Base-by-base conservation (phyloP, 768 basidiomycete genomes). In the Inosperma sp. region DNA sequence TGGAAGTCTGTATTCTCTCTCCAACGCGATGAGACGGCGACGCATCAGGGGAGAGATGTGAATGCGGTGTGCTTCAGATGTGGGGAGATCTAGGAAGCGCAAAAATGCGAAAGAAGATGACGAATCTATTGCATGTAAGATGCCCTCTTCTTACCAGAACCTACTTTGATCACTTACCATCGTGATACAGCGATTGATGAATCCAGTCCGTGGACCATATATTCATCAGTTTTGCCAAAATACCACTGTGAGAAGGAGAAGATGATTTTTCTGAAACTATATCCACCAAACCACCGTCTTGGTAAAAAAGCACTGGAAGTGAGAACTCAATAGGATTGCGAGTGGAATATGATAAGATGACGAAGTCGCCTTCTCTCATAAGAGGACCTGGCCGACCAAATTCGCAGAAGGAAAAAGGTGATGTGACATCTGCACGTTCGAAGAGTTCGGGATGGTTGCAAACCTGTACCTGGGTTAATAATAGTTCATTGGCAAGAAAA, bases 371-470 rank as follows among this genome's bases (percentile, higher is more conserved):
- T 71, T 98, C 91, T 29, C 95, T 83, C 45, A 79, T 76, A n/a
- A 94, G 68, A 13, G 86, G 84, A 7, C 87, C 88, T 4, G 93
- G 84, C 44, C 79, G 81, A 35, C 86, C 89, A 64, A 88, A 95
- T 17, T 76, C 72, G 40, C 85, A 82, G 65, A 98, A 96, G 2
- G 94, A 88, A 65, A 90, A 91, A 1, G 96, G 94, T 0, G 94
- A 88, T 8, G 87, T 78, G 34, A 99, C 94, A 65, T 98, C 96
- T 22, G 94, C 94, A 13, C 96, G 83, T 65, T 98, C 93, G 65
- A 99, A 99, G 23, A 99, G 78, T 65, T 98, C 95, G 0, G 96
- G 96, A 59, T 99, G 96, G 61, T 97, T 98, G 77, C 95, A 98
- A 56, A 95, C 92, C 88, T 90, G 43, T n/a, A 40, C 26, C 44